phyloP scores from a whole-genome alignment of 495 filamentous ascomycete species.

The Podospora appendiculata region DNA sequence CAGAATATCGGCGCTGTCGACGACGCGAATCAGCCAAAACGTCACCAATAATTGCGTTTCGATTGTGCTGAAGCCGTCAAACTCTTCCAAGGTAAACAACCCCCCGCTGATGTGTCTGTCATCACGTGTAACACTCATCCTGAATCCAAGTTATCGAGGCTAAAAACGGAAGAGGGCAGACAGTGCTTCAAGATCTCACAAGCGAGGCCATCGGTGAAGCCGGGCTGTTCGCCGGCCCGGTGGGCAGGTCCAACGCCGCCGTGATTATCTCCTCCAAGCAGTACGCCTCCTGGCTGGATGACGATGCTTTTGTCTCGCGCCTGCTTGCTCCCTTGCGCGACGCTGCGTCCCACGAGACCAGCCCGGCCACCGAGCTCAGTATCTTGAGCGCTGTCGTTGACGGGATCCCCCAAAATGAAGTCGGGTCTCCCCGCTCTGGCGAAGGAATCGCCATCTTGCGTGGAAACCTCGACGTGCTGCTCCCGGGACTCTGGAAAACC shows the following conservation, averaged over 20 bases:
- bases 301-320: conserved; percentile 24
- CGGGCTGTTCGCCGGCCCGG: too few relatives aligned
- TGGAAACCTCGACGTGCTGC: conserved; percentile 15
- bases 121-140: too few relatives aligned
- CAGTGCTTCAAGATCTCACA: neutral
- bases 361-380: conserved; percentile 3
- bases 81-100: too few relatives aligned
- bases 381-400: conserved; percentile 31
- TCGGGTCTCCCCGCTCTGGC: conserved; percentile 5
- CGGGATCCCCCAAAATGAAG: conserved; percentile 19
- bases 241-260: conserved; percentile 10
- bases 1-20: too few relatives aligned
- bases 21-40: too few relatives aligned
- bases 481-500: conserved; percentile 26
- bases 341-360: neutral
- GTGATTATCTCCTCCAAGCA: conserved; percentile 28
- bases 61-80: too few relatives aligned
- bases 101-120: too few relatives aligned
- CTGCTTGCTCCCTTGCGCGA: conserved; percentile 14
- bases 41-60: too few relatives aligned
- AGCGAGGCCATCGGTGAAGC: too few relatives aligned
- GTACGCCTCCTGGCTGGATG: conserved; percentile 30
- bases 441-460: conserved; percentile 37
- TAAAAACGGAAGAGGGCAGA: neutral
- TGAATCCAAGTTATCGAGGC: too few relatives aligned